A percentile compares a stretch with the other conserved stretches of the same genome.
These are phyloP conservation scores for Sonneratia alba DNA, from an alignment of 345 rosid genomes.

Conservation along the genomic window DNA sequence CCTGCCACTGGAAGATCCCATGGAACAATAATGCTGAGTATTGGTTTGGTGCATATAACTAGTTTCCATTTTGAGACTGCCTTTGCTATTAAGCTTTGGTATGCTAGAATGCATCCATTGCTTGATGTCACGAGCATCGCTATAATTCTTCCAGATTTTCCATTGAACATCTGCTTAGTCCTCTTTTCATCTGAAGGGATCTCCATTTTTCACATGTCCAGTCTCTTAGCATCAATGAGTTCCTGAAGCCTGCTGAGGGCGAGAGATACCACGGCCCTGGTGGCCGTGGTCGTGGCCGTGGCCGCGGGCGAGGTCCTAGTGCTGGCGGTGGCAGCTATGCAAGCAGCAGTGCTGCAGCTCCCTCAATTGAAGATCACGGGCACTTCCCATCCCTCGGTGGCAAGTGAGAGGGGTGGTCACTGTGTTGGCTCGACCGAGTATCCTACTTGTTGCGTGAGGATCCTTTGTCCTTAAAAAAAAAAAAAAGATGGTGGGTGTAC, in stretches of 20 bases:
- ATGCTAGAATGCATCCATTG: background rate
- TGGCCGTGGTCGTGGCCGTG: conserved; percentile 75
- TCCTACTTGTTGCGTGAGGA: background rate
- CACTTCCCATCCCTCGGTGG: conserved; percentile 93
- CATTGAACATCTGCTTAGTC: background rate
- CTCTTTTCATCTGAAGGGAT: background rate
- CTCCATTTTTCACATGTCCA: conserved; percentile 15
- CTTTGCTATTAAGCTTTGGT: no score
- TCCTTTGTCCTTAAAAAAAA: background rate
- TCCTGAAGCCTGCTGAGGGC: conserved; percentile 92
- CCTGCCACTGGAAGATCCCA: no score
- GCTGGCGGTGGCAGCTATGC: conserved; percentile 24
- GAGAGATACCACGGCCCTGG: conserved; percentile 39
- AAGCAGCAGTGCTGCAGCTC: conserved; percentile 34
- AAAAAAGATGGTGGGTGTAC: conserved; percentile 4
- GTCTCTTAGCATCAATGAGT: conserved; percentile 88
- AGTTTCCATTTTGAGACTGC: no score
- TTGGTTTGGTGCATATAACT: no score
- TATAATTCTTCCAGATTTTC: no score
- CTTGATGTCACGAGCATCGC: background rate
- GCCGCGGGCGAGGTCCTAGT: conserved; percentile 47
- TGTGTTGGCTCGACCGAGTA: background rate
- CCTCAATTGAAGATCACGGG: conserved; percentile 63
- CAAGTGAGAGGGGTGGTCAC: conserved; percentile 35
- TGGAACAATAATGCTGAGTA: no score